Percentiles rank a stretch among this genome's conserved stretches.
These are phyloP conservation scores for Talaromyces sp. DNA, from an alignment of 2,329 filamentous ascomycete species.

Conservation along the genomic window DNA sequence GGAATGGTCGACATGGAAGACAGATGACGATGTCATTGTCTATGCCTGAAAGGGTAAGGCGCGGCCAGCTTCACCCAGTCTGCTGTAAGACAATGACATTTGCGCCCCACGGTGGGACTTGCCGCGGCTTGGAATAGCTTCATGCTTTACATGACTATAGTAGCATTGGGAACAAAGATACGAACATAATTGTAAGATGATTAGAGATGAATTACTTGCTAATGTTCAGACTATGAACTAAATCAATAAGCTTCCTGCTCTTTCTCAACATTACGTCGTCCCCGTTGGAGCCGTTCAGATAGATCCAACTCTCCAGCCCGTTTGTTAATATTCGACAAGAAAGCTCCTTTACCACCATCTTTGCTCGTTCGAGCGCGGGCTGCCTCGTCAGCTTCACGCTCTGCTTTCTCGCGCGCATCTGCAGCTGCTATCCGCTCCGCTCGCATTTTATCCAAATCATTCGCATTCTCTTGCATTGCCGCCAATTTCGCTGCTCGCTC, in stretches of 20 bases:
- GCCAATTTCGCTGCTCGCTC: constrained; percentile 63
- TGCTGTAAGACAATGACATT: constrained; percentile 3
- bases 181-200: too few relatives aligned
- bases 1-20: not conserved
- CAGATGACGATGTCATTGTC: constrained; percentile 1
- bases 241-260: constrained; percentile 36
- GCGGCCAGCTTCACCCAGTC: too few relatives aligned
- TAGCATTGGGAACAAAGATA: too few relatives aligned
- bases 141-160: not conserved
- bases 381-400: constrained; percentile 61
- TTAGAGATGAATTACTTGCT: too few relatives aligned
- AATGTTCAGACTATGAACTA: too few relatives aligned
- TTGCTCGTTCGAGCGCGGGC: constrained; percentile 56
- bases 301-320: constrained; percentile 45
- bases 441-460: constrained; percentile 62
- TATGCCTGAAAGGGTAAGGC: not conserved
- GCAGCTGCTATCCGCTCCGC: constrained; percentile 60
- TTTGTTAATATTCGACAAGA: constrained; percentile 59
- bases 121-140: constrained; percentile 1
- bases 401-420: constrained; percentile 58
- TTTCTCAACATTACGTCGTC: constrained; percentile 30
- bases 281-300: constrained; percentile 38
- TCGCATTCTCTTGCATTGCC: constrained; percentile 66
- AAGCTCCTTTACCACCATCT: constrained; percentile 60
- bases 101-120: not conserved